Evolutionary conservation across 192 early-diverging fungal genomes (phyloP).

Genomic region (Coemansia sp.): DNA sequence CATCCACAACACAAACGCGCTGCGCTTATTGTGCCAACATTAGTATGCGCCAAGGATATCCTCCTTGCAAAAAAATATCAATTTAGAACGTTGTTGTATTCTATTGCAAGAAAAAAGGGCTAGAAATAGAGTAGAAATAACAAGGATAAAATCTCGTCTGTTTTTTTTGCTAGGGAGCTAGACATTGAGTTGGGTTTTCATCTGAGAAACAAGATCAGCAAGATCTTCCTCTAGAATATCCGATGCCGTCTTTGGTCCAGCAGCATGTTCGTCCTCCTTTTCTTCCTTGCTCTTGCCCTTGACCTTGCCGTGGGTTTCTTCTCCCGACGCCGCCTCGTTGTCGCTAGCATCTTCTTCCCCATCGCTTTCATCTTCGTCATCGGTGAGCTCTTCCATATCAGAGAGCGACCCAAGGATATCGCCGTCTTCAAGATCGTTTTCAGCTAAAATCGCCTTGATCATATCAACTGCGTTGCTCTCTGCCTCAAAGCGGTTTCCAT

Average conservation of each 20-base stretch:
- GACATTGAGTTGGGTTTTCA: slow-evolving; percentile 49
- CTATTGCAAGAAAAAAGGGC: neutral
- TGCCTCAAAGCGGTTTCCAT: slow-evolving; percentile 88
- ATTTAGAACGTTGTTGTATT: slow-evolving; percentile 1
- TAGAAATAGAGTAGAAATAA: neutral
- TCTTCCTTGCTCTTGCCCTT: slow-evolving; percentile 11
- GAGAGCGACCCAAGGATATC: slow-evolving; percentile 86
- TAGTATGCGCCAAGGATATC: neutral
- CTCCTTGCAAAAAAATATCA: neutral
- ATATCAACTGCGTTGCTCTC: slow-evolving; percentile 76
- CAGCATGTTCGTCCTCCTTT: slow-evolving; percentile 10
- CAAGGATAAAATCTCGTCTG: too few relatives aligned
- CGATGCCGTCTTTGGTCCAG: slow-evolving; percentile 31
- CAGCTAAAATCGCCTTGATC: slow-evolving; percentile 68
- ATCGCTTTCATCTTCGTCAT: slow-evolving; percentile 71
- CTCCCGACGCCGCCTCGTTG: slow-evolving; percentile 54
- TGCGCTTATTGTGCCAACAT: neutral
- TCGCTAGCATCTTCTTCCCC: slow-evolving; percentile 54
- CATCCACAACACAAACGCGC: too few relatives aligned
- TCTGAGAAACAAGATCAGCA: slow-evolving; percentile 46
- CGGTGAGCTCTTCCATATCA: slow-evolving; percentile 86
- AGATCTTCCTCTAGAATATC: slow-evolving; percentile 37
- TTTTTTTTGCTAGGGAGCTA: neutral
- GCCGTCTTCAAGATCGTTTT: slow-evolving; percentile 67
- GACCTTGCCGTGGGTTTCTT: slow-evolving; percentile 30